Conservation (phyloP, 1,284 basidiomycete genomes). For the Porodaedalea pini region DNA sequence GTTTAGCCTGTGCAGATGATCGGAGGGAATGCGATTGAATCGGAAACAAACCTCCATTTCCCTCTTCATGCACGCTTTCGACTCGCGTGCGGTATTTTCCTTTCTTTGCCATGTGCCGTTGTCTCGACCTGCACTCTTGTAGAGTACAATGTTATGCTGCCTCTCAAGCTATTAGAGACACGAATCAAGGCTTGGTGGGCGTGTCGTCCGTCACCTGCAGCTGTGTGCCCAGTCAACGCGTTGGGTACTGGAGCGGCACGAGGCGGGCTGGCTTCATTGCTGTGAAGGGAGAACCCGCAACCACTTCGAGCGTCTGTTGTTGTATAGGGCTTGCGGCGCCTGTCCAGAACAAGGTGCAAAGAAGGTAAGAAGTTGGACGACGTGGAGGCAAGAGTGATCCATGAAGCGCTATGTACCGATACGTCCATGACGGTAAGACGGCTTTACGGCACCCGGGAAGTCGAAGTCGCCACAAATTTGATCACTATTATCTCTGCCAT, state of each 20-base stretch:
- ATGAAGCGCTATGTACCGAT: no score
- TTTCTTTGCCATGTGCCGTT: not conserved
- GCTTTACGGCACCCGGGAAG: conserved; percentile 1
- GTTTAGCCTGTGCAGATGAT: not conserved
- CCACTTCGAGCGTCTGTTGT: not conserved
- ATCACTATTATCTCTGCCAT: not conserved
- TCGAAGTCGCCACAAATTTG: no score
- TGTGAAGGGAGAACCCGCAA: not conserved
- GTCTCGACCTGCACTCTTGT: not conserved
- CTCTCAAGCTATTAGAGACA: no score
- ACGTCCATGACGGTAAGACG: not conserved
- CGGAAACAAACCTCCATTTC: not conserved
- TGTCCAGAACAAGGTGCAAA: not conserved
- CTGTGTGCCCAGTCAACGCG: no score
- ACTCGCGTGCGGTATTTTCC: conserved; percentile 8
- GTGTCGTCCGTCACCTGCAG: no score
- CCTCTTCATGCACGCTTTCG: conserved; percentile 3
- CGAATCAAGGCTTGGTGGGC: no score
- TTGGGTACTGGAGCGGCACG: not conserved
- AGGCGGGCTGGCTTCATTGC: not conserved
- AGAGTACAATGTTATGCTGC: no score
- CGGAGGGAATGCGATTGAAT: not conserved
- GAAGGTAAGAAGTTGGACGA: not conserved
- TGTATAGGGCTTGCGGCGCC: not conserved
- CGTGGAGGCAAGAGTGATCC: not conserved